A percentile compares a stretch with the other conserved stretches of the same genome.
Conservation (phyloP, 371 early-diverging fungal species). For the Umbelopsis sp. region DNA sequence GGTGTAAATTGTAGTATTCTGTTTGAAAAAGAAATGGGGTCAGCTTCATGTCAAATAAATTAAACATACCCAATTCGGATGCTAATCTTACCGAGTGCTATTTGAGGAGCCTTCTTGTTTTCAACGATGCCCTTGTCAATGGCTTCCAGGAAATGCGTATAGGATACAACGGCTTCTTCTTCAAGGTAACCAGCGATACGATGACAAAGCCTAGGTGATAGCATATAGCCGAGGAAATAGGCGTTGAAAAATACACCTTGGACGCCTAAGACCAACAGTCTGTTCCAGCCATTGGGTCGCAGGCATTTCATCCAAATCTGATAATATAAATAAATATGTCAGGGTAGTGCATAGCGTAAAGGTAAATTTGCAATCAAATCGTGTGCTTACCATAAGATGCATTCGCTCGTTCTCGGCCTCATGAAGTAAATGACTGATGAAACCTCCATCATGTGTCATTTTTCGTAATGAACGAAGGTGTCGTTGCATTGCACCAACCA, state of each 20-base stretch:
- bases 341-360: too few relatives aligned
- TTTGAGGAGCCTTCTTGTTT: constrained; percentile 70
- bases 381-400: constrained; percentile 68
- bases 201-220: constrained; percentile 86
- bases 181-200: constrained; percentile 78
- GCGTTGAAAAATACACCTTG: constrained; percentile 93
- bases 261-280: constrained; percentile 65
- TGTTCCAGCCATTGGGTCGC: constrained; percentile 67
- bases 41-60: neutral
- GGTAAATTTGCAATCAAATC: too few relatives aligned
- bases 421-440: constrained; percentile 84
- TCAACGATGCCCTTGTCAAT: constrained; percentile 79
- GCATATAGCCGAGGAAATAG: constrained; percentile 84
- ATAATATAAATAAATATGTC: too few relatives aligned
- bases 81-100: constrained; percentile 64
- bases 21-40: neutral
- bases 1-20: constrained; percentile 90
- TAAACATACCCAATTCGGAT: neutral
- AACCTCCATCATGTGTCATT: constrained; percentile 84
- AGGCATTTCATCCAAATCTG: constrained; percentile 80
- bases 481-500: constrained; percentile 88
- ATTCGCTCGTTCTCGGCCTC: constrained; percentile 87
- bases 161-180: constrained; percentile 95
- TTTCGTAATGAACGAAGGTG: constrained; percentile 86
- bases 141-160: constrained; percentile 89